Conservation (phyloP, 495 filamentous ascomycete species). For the Tuber magnatum region DNA sequence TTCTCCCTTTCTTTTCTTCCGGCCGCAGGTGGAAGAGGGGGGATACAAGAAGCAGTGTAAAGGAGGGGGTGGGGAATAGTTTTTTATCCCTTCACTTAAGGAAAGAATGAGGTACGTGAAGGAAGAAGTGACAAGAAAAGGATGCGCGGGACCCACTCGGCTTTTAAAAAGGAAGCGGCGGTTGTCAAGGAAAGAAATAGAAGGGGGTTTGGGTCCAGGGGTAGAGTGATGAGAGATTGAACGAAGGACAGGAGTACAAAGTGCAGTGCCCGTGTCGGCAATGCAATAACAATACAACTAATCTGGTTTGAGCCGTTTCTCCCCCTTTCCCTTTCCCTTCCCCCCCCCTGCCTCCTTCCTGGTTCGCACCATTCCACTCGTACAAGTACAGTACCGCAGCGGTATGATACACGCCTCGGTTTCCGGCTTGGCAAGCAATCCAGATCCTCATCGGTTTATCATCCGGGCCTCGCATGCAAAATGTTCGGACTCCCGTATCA, state of each 20-base stretch:
- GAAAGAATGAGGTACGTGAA: background rate
- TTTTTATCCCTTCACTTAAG: background rate
- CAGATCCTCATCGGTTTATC: no score
- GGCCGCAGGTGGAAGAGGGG: background rate
- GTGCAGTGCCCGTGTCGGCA: background rate
- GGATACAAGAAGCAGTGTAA: background rate
- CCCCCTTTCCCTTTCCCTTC: background rate
- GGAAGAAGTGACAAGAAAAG: background rate
- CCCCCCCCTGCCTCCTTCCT: no score
- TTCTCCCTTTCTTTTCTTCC: no score
- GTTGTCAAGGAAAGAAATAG: background rate
- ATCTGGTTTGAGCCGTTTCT: background rate
- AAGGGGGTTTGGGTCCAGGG: background rate
- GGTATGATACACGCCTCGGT: background rate
- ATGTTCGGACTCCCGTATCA: no score
- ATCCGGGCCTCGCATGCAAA: no score
- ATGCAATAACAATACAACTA: background rate
- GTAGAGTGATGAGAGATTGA: background rate
- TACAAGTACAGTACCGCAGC: no score
- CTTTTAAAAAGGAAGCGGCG: background rate
- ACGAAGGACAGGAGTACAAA: background rate
- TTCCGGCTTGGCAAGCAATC: background rate
- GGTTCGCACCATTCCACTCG: background rate
- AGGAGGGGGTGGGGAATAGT: background rate
- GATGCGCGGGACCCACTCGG: background rate